Conservation (phyloP, 257 asterid species). For the Solanum chilense region DNA sequence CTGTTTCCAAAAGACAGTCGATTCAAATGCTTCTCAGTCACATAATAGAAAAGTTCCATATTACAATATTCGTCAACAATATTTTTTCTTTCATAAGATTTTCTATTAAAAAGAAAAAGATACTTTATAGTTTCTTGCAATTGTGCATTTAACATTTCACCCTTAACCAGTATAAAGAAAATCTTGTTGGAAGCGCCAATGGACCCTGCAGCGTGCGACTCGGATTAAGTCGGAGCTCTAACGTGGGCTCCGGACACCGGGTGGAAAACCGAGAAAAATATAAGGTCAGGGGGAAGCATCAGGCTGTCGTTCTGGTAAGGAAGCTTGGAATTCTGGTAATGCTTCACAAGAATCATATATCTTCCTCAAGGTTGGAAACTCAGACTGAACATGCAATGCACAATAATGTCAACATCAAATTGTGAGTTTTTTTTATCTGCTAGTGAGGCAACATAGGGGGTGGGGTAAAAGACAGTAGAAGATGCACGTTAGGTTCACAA, state of each 20-base stretch:
- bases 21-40: neutral
- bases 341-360: conserved; percentile 33
- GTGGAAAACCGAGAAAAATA: neutral
- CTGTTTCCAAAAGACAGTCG: neutral
- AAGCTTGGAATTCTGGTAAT: conserved; percentile 57
- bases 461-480: neutral
- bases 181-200: no score
- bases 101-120: neutral
- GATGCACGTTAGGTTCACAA: neutral
- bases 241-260: no score
- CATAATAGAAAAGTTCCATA: neutral
- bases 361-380: conserved; percentile 31
- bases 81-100: neutral
- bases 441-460: neutral
- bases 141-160: no score
- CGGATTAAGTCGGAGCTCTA: no score
- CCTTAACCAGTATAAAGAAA: no score
- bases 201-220: no score
- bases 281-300: conserved; percentile 26
- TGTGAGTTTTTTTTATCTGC: neutral
- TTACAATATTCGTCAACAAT: neutral
- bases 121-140: neutral
- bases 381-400: conserved; percentile 25
- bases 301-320: conserved; percentile 58
- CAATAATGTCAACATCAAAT: neutral